Conservation (phyloP, 129 eudicot species). For the Ambrosia trifida region DNA sequence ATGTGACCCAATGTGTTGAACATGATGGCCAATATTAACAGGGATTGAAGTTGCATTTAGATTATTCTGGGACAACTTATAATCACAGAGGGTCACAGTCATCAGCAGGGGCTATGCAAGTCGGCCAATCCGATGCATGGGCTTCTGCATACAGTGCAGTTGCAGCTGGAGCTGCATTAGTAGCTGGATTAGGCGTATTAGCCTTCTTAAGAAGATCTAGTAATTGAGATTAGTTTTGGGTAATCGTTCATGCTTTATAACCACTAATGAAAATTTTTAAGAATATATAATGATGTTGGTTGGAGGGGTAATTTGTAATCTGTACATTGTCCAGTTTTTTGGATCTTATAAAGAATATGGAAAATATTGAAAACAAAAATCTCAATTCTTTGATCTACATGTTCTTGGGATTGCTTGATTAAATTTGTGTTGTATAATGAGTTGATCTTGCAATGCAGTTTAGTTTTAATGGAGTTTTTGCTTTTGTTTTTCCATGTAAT, state of each 20-base stretch:
- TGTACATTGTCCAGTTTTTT: neutral
- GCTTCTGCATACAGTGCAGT: constrained; percentile 88
- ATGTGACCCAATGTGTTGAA: neutral
- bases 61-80: constrained; percentile 48
- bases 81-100: constrained; percentile 38
- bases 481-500: neutral
- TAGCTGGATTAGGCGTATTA: constrained; percentile 87
- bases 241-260: neutral
- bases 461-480: neutral
- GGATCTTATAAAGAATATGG: constrained; percentile 16
- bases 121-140: constrained; percentile 82
- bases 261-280: neutral
- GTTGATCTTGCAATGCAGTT: neutral
- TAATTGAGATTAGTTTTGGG: constrained; percentile 33
- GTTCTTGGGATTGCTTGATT: constrained; percentile 22
- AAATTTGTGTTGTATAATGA: constrained; percentile 5
- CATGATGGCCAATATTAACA: constrained; percentile 30
- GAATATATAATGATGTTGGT: constrained; percentile 1
- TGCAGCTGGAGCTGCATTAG: constrained; percentile 93
- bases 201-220: constrained; percentile 72
- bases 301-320: constrained; percentile 16
- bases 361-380: constrained; percentile 1
- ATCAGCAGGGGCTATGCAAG: constrained; percentile 28
- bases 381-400: constrained; percentile 11
- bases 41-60: constrained; percentile 86